Conservation (phyloP, 2,329 filamentous ascomycete genomes). For the Pseudogymnoascus sp. region DNA sequence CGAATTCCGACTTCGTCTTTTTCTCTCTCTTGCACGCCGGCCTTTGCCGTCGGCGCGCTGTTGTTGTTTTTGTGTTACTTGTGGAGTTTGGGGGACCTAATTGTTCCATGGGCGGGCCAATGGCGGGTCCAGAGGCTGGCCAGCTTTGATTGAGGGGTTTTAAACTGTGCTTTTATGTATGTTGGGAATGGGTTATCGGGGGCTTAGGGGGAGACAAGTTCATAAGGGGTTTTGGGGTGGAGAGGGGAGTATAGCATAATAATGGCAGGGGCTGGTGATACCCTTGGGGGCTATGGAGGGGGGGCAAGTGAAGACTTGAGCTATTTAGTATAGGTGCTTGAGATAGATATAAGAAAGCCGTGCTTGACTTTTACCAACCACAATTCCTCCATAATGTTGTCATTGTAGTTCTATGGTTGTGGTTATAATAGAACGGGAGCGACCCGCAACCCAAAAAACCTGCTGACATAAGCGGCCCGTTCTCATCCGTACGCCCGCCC, state of each 20-base stretch:
- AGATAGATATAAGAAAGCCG: conserved; percentile 1
- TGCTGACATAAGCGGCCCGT: neutral
- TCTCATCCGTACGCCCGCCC: neutral
- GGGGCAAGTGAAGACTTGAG: neutral
- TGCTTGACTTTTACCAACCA: neutral
- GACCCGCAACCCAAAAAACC: neutral
- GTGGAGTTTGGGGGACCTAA: neutral
- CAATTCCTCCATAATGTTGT: neutral
- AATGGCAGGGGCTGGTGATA: neutral
- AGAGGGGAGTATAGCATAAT: neutral
- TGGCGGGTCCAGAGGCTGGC: neutral
- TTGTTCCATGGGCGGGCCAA: neutral
- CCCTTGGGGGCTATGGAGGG: neutral
- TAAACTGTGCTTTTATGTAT: neutral
- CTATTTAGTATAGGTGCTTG: neutral
- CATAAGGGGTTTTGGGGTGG: neutral
- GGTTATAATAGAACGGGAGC: neutral
- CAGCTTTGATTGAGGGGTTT: neutral
- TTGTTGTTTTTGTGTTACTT: neutral
- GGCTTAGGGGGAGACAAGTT: neutral
- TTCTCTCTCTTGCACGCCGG: neutral
- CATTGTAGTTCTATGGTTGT: neutral
- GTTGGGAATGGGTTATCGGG: neutral
- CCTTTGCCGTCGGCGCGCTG: neutral
- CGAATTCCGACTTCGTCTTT: neutral